These are phyloP conservation scores for Cutaneotrichosporon spelunceum DNA, from an alignment of 1,284 basidiomycete genomes.

Conservation along the genomic window DNA sequence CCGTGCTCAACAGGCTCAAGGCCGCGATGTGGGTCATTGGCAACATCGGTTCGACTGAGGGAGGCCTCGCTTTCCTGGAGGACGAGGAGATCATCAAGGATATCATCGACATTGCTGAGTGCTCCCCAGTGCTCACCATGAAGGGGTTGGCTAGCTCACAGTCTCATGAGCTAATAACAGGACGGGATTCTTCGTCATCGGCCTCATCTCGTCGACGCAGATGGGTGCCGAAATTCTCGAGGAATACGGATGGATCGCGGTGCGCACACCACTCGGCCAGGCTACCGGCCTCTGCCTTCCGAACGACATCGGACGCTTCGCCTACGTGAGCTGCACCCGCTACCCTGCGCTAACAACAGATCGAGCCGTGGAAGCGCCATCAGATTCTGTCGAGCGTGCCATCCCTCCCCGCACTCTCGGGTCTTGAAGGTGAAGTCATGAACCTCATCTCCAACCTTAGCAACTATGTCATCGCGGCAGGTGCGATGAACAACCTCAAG, in stretches of 20 bases:
- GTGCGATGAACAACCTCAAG: conserved; percentile 80
- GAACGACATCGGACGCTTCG: conserved; percentile 71
- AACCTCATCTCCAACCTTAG: conserved; percentile 88
- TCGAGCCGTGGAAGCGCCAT: conserved; percentile 67
- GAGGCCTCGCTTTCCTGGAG: conserved; percentile 89
- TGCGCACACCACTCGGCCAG: conserved; percentile 76
- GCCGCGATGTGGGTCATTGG: conserved; percentile 96
- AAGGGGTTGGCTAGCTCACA: conserved; percentile 67
- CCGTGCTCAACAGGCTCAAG: conserved; percentile 83
- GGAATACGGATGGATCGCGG: conserved; percentile 89
- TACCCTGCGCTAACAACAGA: conserved; percentile 53
- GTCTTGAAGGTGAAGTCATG: conserved; percentile 79
- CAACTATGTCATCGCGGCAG: conserved; percentile 92
- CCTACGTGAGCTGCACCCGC: conserved; percentile 60
- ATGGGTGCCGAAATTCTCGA: conserved; percentile 78
- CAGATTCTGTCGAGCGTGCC: conserved; percentile 45
- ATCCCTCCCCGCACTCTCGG: conserved; percentile 62
- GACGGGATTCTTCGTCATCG: conserved; percentile 94
- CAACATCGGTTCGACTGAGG: conserved; percentile 84
- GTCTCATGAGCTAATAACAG: conserved; percentile 52
- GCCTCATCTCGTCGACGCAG: conserved; percentile 69
- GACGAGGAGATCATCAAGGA: conserved; percentile 88
- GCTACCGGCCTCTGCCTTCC: conserved; percentile 90
- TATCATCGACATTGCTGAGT: conserved; percentile 86
- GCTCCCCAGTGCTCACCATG: conserved; percentile 82